Evolutionary conservation across 352 stramenopile genomes (phyloP).

Genomic region (Phytophthora lateralis): DNA sequence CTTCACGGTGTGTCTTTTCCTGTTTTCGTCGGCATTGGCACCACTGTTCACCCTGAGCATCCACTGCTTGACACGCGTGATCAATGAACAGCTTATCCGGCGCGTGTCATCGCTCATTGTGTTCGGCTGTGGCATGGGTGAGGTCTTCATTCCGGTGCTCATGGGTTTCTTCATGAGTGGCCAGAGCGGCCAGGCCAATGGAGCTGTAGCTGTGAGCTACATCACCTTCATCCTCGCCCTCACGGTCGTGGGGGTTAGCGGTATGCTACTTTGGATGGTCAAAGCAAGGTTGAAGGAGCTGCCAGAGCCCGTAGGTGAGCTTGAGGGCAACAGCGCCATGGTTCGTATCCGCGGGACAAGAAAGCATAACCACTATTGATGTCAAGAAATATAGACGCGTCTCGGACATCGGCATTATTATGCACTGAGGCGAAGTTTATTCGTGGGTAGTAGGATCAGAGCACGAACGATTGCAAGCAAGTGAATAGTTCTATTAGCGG

Average conservation of each 20-base stretch:
- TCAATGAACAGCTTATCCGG: slow-evolving; percentile 80
- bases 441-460: too few relatives aligned
- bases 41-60: slow-evolving; percentile 85
- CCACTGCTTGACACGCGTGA: slow-evolving; percentile 83
- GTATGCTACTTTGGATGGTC: slow-evolving; percentile 77
- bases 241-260: slow-evolving; percentile 67
- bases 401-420: too few relatives aligned
- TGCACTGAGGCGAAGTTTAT: too few relatives aligned
- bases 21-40: slow-evolving; percentile 70
- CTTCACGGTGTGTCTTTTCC: slow-evolving; percentile 59
- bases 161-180: slow-evolving; percentile 90
- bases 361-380: slow-evolving; percentile 37
- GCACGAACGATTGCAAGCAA: too few relatives aligned
- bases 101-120: slow-evolving; percentile 85
- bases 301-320: slow-evolving; percentile 40
- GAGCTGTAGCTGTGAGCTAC: slow-evolving; percentile 74
- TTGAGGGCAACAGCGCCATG: slow-evolving; percentile 40
- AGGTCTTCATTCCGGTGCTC: slow-evolving; percentile 83
- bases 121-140: slow-evolving; percentile 83
- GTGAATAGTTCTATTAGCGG: too few relatives aligned
- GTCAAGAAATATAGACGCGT: slow-evolving; percentile 18
- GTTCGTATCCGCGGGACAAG: slow-evolving; percentile 29
- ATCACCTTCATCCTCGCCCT: slow-evolving; percentile 82
- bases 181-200: slow-evolving; percentile 77
- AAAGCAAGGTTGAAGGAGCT: slow-evolving; percentile 63